Evolutionary conservation across 2,329 filamentous ascomycete genomes (phyloP), one percentile per base, ranked within the genome.

Genomic region (Colletotrichum musae): DNA sequence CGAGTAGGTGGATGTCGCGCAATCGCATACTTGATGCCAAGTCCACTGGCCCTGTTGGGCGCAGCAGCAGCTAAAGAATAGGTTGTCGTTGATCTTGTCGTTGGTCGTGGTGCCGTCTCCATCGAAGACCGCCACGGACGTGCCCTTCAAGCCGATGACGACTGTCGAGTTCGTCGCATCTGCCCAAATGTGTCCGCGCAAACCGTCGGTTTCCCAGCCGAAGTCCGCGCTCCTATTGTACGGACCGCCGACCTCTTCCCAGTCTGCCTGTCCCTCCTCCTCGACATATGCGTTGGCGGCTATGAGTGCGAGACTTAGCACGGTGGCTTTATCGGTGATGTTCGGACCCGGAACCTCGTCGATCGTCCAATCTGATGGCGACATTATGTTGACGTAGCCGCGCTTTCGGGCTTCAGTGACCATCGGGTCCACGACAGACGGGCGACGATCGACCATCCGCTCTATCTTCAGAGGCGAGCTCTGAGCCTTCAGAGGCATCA

Each of bases 51-150:
- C 94, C 75, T 97, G 95, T 81, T 98, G 94, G 4, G 91, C 96
- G 81, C 96, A 99, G 80, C 96, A 99, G 82, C 96, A 99, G 77
- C 95, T 97, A 83, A 98, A 98, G 81, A 97, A 97, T 10, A 99
- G 86, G 78, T 99, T 99, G 81, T 99, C 96, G 79, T 98, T 99
- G 76, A 95, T 86, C 83, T 99, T 99, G 83, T 99, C 96, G 74
- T 97, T 97, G 28, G 94, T 97, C 0, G 95, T 98, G 1, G 96
- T 98, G 59, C 95, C 95, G 45, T 95, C 93, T n/a, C 96, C 96
- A 79, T 98, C 95, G 77, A 98, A 98, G 4, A 98, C 91, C 13
- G 96, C 95, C 2, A 92, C 89, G 1, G 92, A 93, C 0, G 95
- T 98, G 62, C 95, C 96, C 82, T 99, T 99, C 65, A 99, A 82